Evolutionary conservation across 2,329 filamentous ascomycete genomes (phyloP).

Genomic region (Fusarium albidum): DNA sequence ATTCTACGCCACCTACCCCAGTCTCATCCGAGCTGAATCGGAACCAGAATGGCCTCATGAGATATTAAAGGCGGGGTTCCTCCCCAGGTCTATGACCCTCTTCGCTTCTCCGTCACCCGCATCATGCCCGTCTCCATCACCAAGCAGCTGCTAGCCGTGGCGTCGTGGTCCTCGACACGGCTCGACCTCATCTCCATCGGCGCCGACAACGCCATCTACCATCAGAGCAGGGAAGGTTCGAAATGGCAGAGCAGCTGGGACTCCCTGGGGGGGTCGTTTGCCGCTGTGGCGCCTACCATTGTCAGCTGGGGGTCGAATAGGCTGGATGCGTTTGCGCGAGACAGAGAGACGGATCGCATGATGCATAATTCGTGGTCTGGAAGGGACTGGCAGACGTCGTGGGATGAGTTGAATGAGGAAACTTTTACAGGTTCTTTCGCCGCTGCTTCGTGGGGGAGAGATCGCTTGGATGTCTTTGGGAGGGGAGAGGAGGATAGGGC

Average conservation of each 20-base stretch:
- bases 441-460: not conserved
- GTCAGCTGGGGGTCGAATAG: not conserved
- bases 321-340: not conserved
- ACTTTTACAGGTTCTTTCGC: slow-evolving; percentile 1
- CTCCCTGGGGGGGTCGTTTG: not conserved
- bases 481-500: not conserved
- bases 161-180: not conserved
- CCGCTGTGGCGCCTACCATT: slow-evolving; percentile 1
- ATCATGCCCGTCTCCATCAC: slow-evolving; percentile 1
- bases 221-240: not conserved
- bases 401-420: not conserved
- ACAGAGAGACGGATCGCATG: not conserved
- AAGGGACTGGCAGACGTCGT: not conserved
- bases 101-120: not conserved
- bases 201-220: not conserved
- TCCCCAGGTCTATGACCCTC: too few relatives aligned
- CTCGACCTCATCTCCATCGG: slow-evolving; percentile 1
- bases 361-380: slow-evolving; percentile 3
- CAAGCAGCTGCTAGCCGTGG: slow-evolving; percentile 1
- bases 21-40: too few relatives aligned
- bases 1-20: too few relatives aligned
- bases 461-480: slow-evolving; percentile 4
- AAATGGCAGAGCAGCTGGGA: slow-evolving; percentile 1
- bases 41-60: too few relatives aligned
- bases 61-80: too few relatives aligned